Conservation (phyloP, 1,139 yeast genomes). For the Diutina rugosa region DNA sequence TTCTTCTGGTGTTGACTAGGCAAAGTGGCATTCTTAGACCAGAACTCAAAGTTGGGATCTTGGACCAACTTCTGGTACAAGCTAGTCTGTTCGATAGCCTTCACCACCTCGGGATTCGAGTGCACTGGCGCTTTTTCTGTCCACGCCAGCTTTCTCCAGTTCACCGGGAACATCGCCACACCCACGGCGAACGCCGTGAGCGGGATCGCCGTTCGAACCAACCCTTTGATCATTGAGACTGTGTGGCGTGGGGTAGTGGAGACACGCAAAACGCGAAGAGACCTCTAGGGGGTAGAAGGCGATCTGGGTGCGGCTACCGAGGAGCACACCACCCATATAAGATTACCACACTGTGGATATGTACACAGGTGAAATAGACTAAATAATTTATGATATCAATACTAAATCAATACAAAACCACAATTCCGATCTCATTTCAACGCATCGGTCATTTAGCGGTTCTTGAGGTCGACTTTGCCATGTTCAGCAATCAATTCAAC, state of each 20-base stretch:
- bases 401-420: background rate
- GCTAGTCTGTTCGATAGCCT: constrained; percentile 16
- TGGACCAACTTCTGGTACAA: constrained; percentile 18
- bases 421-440: background rate
- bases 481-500: constrained; percentile 13
- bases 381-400: too few relatives aligned
- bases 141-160: constrained; percentile 17
- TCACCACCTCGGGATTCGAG: constrained; percentile 19
- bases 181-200: constrained; percentile 35
- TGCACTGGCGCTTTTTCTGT: constrained; percentile 13
- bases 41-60: constrained; percentile 13
- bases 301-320: background rate
- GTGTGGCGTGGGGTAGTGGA: background rate
- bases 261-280: background rate
- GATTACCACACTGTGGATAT: background rate
- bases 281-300: background rate
- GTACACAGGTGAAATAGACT: background rate
- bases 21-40: constrained; percentile 29
- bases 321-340: background rate
- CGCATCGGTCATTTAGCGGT: background rate
- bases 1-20: constrained; percentile 51
- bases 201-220: constrained; percentile 14
- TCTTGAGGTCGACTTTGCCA: constrained; percentile 11
- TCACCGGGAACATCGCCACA: constrained; percentile 27
- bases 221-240: background rate